Evolutionary conservation across 192 early-diverging fungal genomes (phyloP).

Genomic region (Backusella parvicylindrica): DNA sequence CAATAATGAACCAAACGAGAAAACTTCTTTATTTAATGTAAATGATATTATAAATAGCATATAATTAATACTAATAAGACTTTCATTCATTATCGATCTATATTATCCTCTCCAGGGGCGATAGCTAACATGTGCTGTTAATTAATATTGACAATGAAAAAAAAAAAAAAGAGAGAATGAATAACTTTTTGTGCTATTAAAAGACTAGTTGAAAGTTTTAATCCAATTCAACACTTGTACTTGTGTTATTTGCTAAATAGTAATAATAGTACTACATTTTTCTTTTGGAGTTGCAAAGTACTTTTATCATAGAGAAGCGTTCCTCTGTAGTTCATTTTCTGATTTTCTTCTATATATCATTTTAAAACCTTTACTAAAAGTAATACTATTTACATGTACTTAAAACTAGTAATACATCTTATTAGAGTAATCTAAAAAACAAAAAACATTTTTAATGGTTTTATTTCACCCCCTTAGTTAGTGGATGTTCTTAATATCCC

Average conservation of each 20-base stretch:
- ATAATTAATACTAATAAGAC: too few relatives aligned
- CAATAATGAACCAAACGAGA: too few relatives aligned
- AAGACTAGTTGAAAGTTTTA: too few relatives aligned
- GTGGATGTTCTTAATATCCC: not conserved
- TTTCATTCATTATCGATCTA: too few relatives aligned
- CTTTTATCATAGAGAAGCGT: not conserved
- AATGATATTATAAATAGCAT: too few relatives aligned
- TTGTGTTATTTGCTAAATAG: not conserved
- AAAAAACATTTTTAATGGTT: not conserved
- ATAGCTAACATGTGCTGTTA: too few relatives aligned
- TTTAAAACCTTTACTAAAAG: not conserved
- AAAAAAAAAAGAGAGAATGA: not conserved
- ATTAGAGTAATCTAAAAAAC: too few relatives aligned
- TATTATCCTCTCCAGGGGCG: too few relatives aligned
- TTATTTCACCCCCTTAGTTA: not conserved
- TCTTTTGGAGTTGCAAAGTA: not conserved
- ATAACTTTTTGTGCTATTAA: not conserved
- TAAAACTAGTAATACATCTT: too few relatives aligned
- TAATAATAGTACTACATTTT: not conserved
- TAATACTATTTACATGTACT: too few relatives aligned
- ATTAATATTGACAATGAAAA: not conserved
- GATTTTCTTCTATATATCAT: not conserved
- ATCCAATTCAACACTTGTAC: too few relatives aligned
- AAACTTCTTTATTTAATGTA: too few relatives aligned
- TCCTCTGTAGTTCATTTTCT: not conserved